A percentile compares a stretch with the other conserved stretches of the same genome.
These are phyloP conservation scores for Teratosphaeria nubilosa DNA, from an alignment of 2,329 filamentous ascomycete genomes.

Conservation along the genomic window DNA sequence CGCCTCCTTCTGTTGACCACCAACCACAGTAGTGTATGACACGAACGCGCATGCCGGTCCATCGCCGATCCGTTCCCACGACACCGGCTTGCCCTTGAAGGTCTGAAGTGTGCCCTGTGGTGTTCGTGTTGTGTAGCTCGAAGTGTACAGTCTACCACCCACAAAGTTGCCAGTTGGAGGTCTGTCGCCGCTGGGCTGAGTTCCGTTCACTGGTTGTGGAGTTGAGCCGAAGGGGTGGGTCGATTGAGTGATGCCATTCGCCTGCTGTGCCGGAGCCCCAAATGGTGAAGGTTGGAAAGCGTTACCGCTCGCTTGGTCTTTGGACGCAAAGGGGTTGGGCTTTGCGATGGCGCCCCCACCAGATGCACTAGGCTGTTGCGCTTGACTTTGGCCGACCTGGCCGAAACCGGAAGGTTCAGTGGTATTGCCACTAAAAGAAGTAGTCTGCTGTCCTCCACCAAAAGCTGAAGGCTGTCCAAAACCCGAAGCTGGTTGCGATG, in stretches of 20 bases:
- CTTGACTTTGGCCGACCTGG: background rate
- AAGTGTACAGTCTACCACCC: background rate
- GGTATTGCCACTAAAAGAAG: conserved; percentile 1
- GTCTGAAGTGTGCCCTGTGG: conserved; percentile 35
- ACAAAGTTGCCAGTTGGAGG: background rate
- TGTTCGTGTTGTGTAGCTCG: conserved; percentile 3
- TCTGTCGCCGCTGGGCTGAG: background rate
- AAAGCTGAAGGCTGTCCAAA: background rate
- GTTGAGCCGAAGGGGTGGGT: conserved; percentile 1
- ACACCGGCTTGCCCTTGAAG: conserved; percentile 56
- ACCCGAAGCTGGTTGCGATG: conserved; percentile 3
- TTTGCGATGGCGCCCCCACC: background rate
- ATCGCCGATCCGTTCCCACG: background rate
- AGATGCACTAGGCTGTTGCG: conserved; percentile 1
- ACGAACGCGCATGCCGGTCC: background rate
- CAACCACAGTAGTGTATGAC: background rate
- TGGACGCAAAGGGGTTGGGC: background rate
- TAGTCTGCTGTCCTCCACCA: background rate
- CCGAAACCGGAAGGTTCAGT: conserved; percentile 2
- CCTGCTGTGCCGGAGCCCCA: background rate
- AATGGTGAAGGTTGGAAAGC: conserved; percentile 10
- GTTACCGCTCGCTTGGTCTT: background rate
- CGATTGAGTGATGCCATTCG: background rate
- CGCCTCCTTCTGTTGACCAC: conserved; percentile 47
- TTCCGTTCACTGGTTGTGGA: background rate